These are phyloP conservation scores for Hyaloperonospora arabidopsidis DNA, from an alignment of 352 stramenopile genomes.

Conservation along the genomic window DNA sequence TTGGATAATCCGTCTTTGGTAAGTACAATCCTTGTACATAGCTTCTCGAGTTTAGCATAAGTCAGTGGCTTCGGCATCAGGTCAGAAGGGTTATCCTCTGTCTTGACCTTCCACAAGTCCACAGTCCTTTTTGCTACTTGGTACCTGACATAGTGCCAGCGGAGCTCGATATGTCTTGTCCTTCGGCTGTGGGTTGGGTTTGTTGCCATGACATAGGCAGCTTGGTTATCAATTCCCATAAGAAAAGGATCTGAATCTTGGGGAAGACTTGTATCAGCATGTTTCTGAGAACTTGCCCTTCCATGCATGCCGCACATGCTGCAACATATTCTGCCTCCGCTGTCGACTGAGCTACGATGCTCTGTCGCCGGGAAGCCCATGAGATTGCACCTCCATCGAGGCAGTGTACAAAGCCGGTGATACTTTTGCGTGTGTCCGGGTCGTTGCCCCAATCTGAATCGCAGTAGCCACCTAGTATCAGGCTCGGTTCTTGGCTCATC, in stretches of 20 bases:
- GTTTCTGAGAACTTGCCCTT: conserved; percentile 3
- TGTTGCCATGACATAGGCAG: conserved; percentile 11
- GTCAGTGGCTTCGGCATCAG: conserved; percentile 2
- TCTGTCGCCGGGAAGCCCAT: conserved; percentile 9
- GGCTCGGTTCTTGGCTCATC: not conserved
- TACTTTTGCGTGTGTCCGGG: conserved; percentile 9
- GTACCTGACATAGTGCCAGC: conserved; percentile 15
- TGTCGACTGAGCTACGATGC: conserved; percentile 13
- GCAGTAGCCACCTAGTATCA: conserved; percentile 5
- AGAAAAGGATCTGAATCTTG: not conserved
- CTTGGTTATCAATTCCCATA: conserved; percentile 18
- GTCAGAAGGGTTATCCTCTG: conserved; percentile 8
- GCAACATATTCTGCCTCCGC: conserved; percentile 21
- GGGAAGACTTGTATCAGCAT: conserved; percentile 11
- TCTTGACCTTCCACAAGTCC: conserved; percentile 4
- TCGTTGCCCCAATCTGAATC: conserved; percentile 13
- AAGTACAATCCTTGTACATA: not conserved
- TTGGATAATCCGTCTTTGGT: not conserved
- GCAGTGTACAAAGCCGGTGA: conserved; percentile 6
- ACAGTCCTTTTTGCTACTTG: conserved; percentile 8
- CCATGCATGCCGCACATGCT: conserved; percentile 12
- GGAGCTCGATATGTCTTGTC: conserved; percentile 9
- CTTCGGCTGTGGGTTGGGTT: conserved; percentile 8
- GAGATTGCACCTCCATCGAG: conserved; percentile 8
- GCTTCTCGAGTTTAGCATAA: not conserved